Evolutionary conservation across 148 eudicot genomes (phyloP), one percentile per base, ranked within the genome.

Genomic region (Silene conica): DNA sequence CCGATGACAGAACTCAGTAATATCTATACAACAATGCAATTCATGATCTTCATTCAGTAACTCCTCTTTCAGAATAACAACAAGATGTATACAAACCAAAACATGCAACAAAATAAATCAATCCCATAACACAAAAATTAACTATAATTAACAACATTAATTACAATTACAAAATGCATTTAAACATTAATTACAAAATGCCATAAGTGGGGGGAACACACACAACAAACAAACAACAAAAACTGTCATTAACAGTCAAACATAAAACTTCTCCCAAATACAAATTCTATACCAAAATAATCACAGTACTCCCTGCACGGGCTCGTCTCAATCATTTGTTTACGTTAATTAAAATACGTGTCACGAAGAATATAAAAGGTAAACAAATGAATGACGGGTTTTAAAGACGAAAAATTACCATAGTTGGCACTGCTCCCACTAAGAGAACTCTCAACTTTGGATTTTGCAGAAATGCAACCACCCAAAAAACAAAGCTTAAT

Each of bases 391-490:
- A n/a, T n/a, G 2, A 31, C 16, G 13, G 54, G 14, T 0, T 50
- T 50, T 11, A 65, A 67, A 71, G 70, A 71, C 18, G 48, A 61
- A 67, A n/a, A 21, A 31, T 77, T 85, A 85, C 87, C 87, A 80
- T 82, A 88, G 75, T 86, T 83, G 76, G 89, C 86, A 72, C 89
- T 88, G 66, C 84, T 85, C 80, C 96, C 91, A 84, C 93, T 95
- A 60, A 86, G 68, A 69, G 97, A 89, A 76, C 76, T 85, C 81
- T 95, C 97, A 76, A 92, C 97, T 84, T 95, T 95, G 82, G 97
- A 92, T 92, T 96, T 95, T 85, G 99, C 92, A 76, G 86, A 69
- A 82, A 92, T 83, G 85, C 97, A 92, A 80, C 92, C 81, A 58
- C 94, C 86, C 64, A 92, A 73, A 79, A 92, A 84, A 80, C 97